Evolutionary conservation across 1,139 yeast species (phyloP).

Genomic region (Diutina sp.): DNA sequence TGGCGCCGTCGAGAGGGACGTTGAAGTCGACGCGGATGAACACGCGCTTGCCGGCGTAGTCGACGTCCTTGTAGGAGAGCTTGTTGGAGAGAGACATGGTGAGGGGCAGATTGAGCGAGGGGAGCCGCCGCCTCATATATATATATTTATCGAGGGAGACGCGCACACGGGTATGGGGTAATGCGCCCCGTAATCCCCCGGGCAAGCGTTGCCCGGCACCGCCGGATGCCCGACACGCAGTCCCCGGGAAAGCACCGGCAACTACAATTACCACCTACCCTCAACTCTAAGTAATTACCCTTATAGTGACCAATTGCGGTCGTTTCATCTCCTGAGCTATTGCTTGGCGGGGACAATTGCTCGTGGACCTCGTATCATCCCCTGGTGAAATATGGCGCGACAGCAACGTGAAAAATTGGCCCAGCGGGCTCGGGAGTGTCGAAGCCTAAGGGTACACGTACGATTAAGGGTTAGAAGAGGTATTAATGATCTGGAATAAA

Average conservation of each 20-base stretch:
- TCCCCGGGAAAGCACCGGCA: no score
- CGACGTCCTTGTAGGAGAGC: slow-evolving; percentile 82
- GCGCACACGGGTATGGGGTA: not conserved
- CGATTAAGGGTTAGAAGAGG: no score
- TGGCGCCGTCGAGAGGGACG: slow-evolving; percentile 91
- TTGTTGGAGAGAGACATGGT: slow-evolving; percentile 83
- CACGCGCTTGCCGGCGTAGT: slow-evolving; percentile 79
- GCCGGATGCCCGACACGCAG: not conserved
- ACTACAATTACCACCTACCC: no score
- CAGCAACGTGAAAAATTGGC: not conserved
- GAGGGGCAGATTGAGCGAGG: not conserved
- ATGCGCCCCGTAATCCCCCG: slow-evolving; percentile 2
- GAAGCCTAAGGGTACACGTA: not conserved
- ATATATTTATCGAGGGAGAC: not conserved
- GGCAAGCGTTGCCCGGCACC: not conserved
- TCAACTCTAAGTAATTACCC: no score
- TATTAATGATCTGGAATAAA: no score
- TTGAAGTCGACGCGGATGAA: slow-evolving; percentile 96
- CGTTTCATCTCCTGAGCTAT: no score
- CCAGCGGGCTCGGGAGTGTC: not conserved
- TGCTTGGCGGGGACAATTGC: no score
- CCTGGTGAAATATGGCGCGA: no score
- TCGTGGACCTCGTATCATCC: no score
- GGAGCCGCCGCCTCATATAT: not conserved
- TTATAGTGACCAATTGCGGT: no score